These are phyloP conservation scores for Meira nashicola DNA, from an alignment of 1,284 basidiomycete species.

Conservation along the genomic window DNA sequence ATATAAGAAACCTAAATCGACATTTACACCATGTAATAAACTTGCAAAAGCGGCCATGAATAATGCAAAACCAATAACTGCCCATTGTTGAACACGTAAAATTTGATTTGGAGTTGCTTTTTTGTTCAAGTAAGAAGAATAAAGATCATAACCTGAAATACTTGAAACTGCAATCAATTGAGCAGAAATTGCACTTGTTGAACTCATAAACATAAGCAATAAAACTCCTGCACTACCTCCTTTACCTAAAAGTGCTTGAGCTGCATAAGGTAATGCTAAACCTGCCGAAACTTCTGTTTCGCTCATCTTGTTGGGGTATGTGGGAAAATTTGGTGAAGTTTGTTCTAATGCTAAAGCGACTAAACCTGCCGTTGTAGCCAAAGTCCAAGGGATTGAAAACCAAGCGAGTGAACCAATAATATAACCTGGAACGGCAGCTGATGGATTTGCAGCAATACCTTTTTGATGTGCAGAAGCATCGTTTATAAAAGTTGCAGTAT, in stretches of 20 bases:
- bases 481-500: constrained; percentile 36
- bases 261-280: constrained; percentile 40
- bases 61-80: constrained; percentile 41
- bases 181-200: constrained; percentile 41
- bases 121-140: constrained; percentile 34
- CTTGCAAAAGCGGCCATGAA: constrained; percentile 45
- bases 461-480: constrained; percentile 41
- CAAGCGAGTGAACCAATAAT: constrained; percentile 40
- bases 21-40: constrained; percentile 38
- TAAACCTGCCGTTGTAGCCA: constrained; percentile 41
- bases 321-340: constrained; percentile 35
- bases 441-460: constrained; percentile 38
- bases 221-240: constrained; percentile 36
- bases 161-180: constrained; percentile 37
- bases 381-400: constrained; percentile 41
- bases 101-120: constrained; percentile 26
- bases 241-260: constrained; percentile 38
- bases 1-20: constrained; percentile 39
- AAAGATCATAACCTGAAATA: constrained; percentile 34
- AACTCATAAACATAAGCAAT: constrained; percentile 44
- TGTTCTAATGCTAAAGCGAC: constrained; percentile 39
- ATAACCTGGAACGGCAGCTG: constrained; percentile 38
- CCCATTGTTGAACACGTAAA: constrained; percentile 36
- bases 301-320: constrained; percentile 34
- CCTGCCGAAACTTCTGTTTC: constrained; percentile 37